Percentiles rank a stretch among this genome's conserved stretches.
Evolutionary conservation across 148 eudicot species (phyloP).

Genomic region (Persicaria maculosa): DNA sequence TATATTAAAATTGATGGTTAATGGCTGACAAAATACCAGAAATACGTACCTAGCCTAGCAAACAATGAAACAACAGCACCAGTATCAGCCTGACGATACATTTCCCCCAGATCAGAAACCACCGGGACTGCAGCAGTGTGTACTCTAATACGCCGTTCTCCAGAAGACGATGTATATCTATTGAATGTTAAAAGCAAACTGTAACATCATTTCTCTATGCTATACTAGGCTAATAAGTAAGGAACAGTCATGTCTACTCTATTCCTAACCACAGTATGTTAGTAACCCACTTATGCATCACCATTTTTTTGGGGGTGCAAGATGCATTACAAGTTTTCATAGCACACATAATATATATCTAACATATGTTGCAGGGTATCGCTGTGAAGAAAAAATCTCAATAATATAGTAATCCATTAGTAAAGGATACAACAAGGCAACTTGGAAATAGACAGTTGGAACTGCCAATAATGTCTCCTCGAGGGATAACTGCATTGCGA

Average conservation of each 20-base stretch:
- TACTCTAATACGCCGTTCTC: constrained; percentile 98
- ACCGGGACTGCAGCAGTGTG: constrained; percentile 96
- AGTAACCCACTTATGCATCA: not conserved
- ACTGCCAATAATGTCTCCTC: constrained; percentile 81
- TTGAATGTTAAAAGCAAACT: constrained; percentile 37
- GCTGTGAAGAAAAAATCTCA: not conserved
- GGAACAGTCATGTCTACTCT: not conserved
- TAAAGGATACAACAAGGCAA: constrained; percentile 93
- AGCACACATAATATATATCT: not conserved
- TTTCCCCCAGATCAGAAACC: constrained; percentile 83
- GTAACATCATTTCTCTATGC: not conserved
- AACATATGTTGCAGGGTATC: not conserved
- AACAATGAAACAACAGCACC: constrained; percentile 84
- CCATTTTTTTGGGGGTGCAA: not conserved
- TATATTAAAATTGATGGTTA: not conserved
- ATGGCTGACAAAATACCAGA: not conserved
- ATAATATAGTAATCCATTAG: not conserved
- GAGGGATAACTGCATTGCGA: constrained; percentile 76
- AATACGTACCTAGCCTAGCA: constrained; percentile 65
- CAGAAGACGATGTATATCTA: constrained; percentile 96
- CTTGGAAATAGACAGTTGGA: constrained; percentile 86
- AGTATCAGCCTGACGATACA: constrained; percentile 90
- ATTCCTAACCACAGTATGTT: not conserved
- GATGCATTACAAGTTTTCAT: not conserved
- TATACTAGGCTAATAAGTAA: not conserved